Evolutionary conservation across 192 early-diverging fungal genomes (phyloP), one percentile per base, ranked within the genome.

Genomic region (Umbelopsis isabellina): DNA sequence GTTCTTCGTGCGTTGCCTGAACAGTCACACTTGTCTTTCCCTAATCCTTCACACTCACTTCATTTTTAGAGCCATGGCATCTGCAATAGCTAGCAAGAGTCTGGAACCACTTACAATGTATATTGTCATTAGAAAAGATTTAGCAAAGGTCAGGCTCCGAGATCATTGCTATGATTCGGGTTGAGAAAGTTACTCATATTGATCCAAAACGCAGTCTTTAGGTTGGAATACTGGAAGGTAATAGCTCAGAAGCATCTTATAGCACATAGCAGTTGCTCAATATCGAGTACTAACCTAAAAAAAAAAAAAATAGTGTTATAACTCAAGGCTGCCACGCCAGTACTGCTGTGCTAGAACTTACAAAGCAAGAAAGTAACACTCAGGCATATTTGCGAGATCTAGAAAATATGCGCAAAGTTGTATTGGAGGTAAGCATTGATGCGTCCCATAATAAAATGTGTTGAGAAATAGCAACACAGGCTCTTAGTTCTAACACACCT

Each of bases 121-220:
- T 67, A 86, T 94, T 69, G 87, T 93, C 47, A 84, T 94, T 68
- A 83, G 93, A 33, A 91, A 91, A 72, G 93, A 94, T 70, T 80
- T 94, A 7, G 79, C 83, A 48, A 91, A 92, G 83, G 91, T 90
- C 79, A 45, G 11, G 16, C 18, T 30, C 15, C 7, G 33, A 58
- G 61, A 44, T 69, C 22, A 61, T 44, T 9, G 6, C 8, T 41
- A 4, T 6, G 37, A 41, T 4, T 9, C n/a, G 7, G 37, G 37
- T 41, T 41, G 37, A 41, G 10, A 41, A 41, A 41, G 30, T 33
- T 35, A 18, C 33, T 49, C 18, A 21, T 21, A 13, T 6, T 4
- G 18, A 8, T 18, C 11, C 25, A 8, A 0, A 7, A 53, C 51
- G 51, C 33, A 81, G 75, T 77, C 70, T 0, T 76, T 81, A 51